Conservation (phyloP, 2,329 filamentous ascomycete genomes). For the Phyllosticta citrichinensis region DNA sequence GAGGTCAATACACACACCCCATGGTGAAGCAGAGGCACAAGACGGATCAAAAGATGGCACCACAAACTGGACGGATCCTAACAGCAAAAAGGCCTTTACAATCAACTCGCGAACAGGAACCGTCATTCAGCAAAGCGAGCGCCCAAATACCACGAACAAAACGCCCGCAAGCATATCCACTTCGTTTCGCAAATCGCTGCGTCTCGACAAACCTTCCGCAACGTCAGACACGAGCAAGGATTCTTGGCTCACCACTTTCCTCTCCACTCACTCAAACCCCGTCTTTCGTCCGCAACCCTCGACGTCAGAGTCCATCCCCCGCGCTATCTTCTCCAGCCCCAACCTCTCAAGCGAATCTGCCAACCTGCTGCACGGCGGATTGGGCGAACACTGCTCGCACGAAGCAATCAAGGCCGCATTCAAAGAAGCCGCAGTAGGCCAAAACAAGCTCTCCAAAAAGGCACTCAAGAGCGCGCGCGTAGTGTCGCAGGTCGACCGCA, state of each 20-base stretch:
- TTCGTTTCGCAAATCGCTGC: constrained; percentile 21
- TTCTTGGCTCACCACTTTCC: constrained; percentile 51
- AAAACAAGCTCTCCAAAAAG: constrained; percentile 47
- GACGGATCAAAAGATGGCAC: constrained; percentile 21
- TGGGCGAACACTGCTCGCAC: constrained; percentile 4
- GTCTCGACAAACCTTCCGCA: constrained; percentile 16
- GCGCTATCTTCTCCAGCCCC: constrained; percentile 62
- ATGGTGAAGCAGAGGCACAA: not conserved
- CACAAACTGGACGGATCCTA: constrained; percentile 52
- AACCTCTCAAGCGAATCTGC: constrained; percentile 25
- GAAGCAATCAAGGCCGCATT: constrained; percentile 15
- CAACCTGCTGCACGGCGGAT: not conserved
- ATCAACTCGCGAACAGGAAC: constrained; percentile 50
- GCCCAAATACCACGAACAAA: not conserved
- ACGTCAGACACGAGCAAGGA: constrained; percentile 1
- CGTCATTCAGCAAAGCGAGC: constrained; percentile 14
- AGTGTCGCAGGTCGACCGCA: constrained; percentile 75
- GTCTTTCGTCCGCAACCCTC: constrained; percentile 50
- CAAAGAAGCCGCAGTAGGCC: constrained; percentile 18
- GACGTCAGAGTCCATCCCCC: constrained; percentile 44
- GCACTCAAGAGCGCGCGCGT: constrained; percentile 52
- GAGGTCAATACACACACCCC: not conserved
- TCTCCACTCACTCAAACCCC: constrained; percentile 64
- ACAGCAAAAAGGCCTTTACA: constrained; percentile 40
- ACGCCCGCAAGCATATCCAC: constrained; percentile 12